Conservation (phyloP, 768 basidiomycete genomes). For the Lactarius indigo region DNA sequence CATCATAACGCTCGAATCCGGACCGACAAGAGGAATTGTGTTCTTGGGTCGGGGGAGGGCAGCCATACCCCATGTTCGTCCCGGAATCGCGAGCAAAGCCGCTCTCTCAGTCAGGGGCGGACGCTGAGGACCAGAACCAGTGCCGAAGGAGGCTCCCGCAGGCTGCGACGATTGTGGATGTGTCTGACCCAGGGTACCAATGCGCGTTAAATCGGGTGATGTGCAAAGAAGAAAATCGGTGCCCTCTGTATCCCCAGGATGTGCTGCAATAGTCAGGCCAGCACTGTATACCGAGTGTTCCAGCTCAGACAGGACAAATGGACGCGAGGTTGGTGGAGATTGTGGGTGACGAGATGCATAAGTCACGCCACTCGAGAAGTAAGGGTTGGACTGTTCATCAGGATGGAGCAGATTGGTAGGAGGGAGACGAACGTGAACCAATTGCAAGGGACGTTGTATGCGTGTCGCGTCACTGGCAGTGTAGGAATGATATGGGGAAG, state of each 20-base stretch:
- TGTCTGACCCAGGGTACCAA: conserved; percentile 67
- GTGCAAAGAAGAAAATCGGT: conserved; percentile 73
- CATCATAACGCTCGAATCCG: conserved; percentile 36
- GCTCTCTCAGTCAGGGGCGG: conserved; percentile 76
- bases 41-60: conserved; percentile 41
- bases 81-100: conserved; percentile 71
- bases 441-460: conserved; percentile 49
- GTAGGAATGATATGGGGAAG: conserved; percentile 47
- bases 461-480: conserved; percentile 35
- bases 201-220: conserved; percentile 70
- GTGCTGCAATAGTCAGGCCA: conserved; percentile 67
- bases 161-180: conserved; percentile 42
- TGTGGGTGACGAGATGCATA: conserved; percentile 47
- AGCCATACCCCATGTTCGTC: conserved; percentile 82
- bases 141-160: conserved; percentile 38
- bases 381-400: conserved; percentile 57
- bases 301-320: conserved; percentile 55
- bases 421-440: conserved; percentile 77
- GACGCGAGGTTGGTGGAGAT: conserved; percentile 46
- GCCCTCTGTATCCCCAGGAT: conserved; percentile 69
- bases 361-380: conserved; percentile 43
- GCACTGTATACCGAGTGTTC: conserved; percentile 63
- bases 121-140: conserved; percentile 38
- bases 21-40: conserved; percentile 33
- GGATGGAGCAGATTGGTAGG: conserved; percentile 74